Evolutionary conservation across 805 yeast species (phyloP).

Genomic region (Wickerhamomyces sydowiorum): DNA sequence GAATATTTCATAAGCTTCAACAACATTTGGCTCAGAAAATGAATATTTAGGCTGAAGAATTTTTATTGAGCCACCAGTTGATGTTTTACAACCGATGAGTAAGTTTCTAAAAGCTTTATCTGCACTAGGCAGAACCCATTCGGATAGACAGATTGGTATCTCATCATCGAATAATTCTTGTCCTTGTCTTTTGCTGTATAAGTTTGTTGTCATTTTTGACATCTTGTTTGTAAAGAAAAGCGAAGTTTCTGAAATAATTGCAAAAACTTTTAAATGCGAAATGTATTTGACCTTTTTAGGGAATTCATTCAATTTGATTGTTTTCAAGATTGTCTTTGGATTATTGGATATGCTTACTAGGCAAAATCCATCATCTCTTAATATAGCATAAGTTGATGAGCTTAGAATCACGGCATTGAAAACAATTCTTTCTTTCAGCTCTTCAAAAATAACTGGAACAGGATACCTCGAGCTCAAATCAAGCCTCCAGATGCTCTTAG

Average conservation of each 20-base stretch:
- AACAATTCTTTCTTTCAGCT: conserved; percentile 9
- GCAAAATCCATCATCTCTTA: conserved; percentile 30
- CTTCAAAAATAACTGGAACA: conserved; percentile 15
- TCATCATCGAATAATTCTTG: conserved; percentile 16
- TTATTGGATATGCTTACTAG: conserved; percentile 13
- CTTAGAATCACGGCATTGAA: conserved; percentile 6
- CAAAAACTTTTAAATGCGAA: conserved; percentile 17
- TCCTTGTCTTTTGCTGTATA: conserved; percentile 5
- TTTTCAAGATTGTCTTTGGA: conserved; percentile 16
- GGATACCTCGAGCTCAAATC: conserved; percentile 6
- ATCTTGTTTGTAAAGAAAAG: conserved; percentile 14
- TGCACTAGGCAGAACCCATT: conserved; percentile 26
- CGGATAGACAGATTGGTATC: conserved; percentile 24
- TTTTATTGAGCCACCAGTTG: conserved; percentile 17
- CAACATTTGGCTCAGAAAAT: conserved; percentile 1
- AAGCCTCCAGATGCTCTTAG: conserved; percentile 16
- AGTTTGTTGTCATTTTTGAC: conserved; percentile 6
- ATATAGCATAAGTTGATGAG: conserved; percentile 15
- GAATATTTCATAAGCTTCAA: conserved; percentile 13
- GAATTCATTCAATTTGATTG: conserved; percentile 18
- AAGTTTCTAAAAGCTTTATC: conserved; percentile 20
- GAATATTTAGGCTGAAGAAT: conserved; percentile 13
- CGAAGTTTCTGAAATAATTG: conserved; percentile 13
- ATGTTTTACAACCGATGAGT: conserved; percentile 27
- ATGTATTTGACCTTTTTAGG: conserved; percentile 24